Evolutionary conservation across 306 rosid genomes (phyloP), one percentile per base, ranked within the genome.

Genomic region (Begonia peltatifolia): DNA sequence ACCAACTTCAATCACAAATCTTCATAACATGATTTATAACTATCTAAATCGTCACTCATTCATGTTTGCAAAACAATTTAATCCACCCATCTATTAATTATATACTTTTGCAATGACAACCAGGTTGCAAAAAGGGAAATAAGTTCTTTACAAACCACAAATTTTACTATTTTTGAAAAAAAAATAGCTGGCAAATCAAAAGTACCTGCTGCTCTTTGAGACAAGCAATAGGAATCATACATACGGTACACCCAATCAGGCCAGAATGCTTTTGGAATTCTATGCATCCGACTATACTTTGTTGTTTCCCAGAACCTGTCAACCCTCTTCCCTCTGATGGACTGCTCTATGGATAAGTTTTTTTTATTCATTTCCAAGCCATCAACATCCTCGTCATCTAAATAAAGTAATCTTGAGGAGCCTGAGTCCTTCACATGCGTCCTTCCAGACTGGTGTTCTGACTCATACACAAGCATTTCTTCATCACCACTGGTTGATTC

Each of bases 201-300:
- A 49, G 54, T 72, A 85, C 97, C 97, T 82, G 87, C 84, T 18
- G 77, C 93, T 62, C 74, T 80, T 73, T 82, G 81, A 50, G 93
- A 93, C 64, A 84, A 93, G 65, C 71, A 78, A 75, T 86, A 86
- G 56, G 99, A 79, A 76, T 86, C 96, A 49, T 75, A 79, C 96
- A 90, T 90, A 38, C 69, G 68, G 66, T 90, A 90, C 50, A 81
- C 88, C 95, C 95, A 90, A 53, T 72, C 75, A 11, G 97, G 97
- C 81, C 61, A 89, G 62, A 75, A 84, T 60, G 93, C 84, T 62
- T 65, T 77, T 42, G 95, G 68, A 82, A 69, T 75, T 67, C 67
- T 66, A 55, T 68, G 75, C 49, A 78, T 53, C 47, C 57, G 63
- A 59, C 70, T 69, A 60, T 52, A 56, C 38, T 61, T 23, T 12